These are phyloP conservation scores for Amanita phalloides DNA, from an alignment of 768 basidiomycete species.

Conservation along the genomic window DNA sequence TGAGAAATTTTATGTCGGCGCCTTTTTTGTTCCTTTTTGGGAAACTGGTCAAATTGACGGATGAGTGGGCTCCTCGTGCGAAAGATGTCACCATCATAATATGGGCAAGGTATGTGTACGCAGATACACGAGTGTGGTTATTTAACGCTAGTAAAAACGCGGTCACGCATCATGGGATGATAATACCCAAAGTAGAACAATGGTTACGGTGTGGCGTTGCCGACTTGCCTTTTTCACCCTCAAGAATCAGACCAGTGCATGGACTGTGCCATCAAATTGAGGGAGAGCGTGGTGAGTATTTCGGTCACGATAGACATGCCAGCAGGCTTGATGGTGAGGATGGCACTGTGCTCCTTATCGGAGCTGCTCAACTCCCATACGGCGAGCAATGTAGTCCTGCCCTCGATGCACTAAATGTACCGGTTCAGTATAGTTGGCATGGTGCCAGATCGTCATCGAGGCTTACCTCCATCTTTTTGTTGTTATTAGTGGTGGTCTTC, in stretches of 20 bases:
- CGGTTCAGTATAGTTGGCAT: neutral
- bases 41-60: no score
- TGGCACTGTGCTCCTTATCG: conserved; percentile 46
- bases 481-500: conserved; percentile 21
- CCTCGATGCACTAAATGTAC: conserved; percentile 49
- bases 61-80: no score
- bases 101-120: no score
- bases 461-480: conserved; percentile 54
- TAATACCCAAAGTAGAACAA: no score
- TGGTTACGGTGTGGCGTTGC: no score
- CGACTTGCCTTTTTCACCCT: neutral
- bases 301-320: conserved; percentile 63
- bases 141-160: no score
- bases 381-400: conserved; percentile 37
- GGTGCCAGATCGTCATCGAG: neutral
- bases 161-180: no score
- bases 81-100: no score
- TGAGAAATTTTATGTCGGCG: no score
- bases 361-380: conserved; percentile 57
- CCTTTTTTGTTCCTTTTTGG: no score
- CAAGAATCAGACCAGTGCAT: conserved; percentile 35
- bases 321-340: conserved; percentile 46
- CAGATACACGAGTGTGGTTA: no score
- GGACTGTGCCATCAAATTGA: conserved; percentile 60
- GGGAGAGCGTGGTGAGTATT: conserved; percentile 61